phyloP scores from a whole-genome alignment of 2,329 filamentous ascomycete genomes.

The Fusarium sp. region DNA sequence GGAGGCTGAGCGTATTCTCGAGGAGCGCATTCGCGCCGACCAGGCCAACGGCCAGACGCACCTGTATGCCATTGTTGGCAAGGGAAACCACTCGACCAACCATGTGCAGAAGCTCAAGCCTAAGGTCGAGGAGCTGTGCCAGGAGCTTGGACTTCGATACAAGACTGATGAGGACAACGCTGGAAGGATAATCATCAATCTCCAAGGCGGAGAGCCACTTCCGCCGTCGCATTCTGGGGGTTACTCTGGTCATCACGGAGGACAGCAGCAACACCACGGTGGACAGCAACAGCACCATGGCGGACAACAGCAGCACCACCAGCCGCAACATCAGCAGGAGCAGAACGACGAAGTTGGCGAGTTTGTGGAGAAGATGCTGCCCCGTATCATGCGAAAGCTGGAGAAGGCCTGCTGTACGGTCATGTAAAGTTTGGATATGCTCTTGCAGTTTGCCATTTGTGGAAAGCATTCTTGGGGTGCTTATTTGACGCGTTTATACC shows the following conservation, averaged over 20 bases:
- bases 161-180: slow-evolving; percentile 91
- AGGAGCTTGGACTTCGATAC: slow-evolving; percentile 85
- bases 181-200: slow-evolving; percentile 89
- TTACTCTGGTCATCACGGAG: slow-evolving; percentile 59
- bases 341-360: slow-evolving; percentile 70
- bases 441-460: slow-evolving; percentile 16
- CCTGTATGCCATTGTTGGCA: slow-evolving; percentile 95
- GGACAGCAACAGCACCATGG: slow-evolving; percentile 52
- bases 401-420: slow-evolving; percentile 80
- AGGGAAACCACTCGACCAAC: slow-evolving; percentile 87
- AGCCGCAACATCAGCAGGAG: slow-evolving; percentile 62
- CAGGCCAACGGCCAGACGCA: slow-evolving; percentile 81
- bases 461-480: slow-evolving; percentile 8
- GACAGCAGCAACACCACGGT: slow-evolving; percentile 58
- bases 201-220: slow-evolving; percentile 79
- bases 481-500: slow-evolving; percentile 26
- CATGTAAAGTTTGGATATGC: slow-evolving; percentile 68
- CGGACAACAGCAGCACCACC: slow-evolving; percentile 59
- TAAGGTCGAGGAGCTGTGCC: slow-evolving; percentile 89
- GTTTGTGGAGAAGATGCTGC: slow-evolving; percentile 72
- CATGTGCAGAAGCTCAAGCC: slow-evolving; percentile 96
- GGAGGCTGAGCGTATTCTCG: slow-evolving; percentile 92
- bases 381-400: slow-evolving; percentile 74
- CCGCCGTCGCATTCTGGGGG: slow-evolving; percentile 60
- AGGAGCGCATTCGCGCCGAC: slow-evolving; percentile 86